Percentiles rank a stretch among this genome's conserved stretches.
Conservation (phyloP, 176 grass and related monocot genomes). For the Hordeum vulgare region DNA sequence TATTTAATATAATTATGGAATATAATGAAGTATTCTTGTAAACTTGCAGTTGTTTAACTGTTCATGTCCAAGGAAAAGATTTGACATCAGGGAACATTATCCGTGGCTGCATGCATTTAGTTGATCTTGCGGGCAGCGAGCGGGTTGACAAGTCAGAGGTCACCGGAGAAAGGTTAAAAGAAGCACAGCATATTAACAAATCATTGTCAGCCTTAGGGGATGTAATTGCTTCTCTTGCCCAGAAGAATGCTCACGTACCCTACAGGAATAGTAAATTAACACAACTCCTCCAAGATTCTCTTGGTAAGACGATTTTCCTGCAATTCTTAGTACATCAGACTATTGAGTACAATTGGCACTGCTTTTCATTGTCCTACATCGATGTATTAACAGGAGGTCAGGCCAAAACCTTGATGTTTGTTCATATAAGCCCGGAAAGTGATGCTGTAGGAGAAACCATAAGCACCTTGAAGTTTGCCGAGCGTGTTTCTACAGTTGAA, state of each 20-base stretch:
- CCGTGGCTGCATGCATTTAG: constrained; percentile 98
- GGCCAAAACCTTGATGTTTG: constrained; percentile 99
- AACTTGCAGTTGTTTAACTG: constrained; percentile 85
- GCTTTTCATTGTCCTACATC: constrained; percentile 1
- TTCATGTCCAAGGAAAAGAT: constrained; percentile 98
- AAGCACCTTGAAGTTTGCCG: constrained; percentile 97
- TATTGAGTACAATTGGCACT: constrained; percentile 5
- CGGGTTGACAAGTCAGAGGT: constrained; percentile 97
- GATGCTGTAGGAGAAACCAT: constrained; percentile 91
- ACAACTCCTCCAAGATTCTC: constrained; percentile 98
- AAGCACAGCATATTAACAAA: constrained; percentile 99
- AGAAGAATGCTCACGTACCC: constrained; percentile 85
- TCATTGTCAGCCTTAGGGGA: constrained; percentile 97
- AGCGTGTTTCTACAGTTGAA: constrained; percentile 97
- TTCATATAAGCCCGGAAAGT: constrained; percentile 92
- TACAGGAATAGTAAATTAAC: constrained; percentile 99
- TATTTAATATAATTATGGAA: constrained; percentile 6
- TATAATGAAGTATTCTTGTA: constrained; percentile 27
- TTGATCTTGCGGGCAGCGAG: constrained; percentile 97
- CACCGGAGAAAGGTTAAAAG: constrained; percentile 90
- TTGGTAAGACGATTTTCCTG: constrained; percentile 57
- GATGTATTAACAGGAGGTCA: constrained; percentile 61
- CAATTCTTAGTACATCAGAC: not conserved
- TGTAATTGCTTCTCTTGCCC: constrained; percentile 90
- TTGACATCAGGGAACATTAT: constrained; percentile 67